Evolutionary conservation across 176 grass and related monocot species (phyloP).

Genomic region (Paspalum vaginatum): DNA sequence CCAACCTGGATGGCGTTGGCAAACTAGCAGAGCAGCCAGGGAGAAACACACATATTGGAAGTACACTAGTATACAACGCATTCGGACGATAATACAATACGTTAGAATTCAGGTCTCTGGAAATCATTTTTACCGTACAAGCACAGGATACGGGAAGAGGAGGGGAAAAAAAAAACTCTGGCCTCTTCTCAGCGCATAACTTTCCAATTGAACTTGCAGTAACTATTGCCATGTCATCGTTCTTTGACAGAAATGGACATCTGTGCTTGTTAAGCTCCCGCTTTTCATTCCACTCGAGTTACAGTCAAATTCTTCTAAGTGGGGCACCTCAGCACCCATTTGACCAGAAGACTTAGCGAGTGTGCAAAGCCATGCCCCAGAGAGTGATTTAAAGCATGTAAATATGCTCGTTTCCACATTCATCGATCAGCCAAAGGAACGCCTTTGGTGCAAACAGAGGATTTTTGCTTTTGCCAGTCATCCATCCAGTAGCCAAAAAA

Average conservation of each 20-base stretch:
- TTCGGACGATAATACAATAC: not conserved
- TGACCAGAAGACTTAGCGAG: slow-evolving; percentile 7
- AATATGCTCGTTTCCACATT: slow-evolving; percentile 35
- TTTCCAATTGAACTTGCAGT: slow-evolving; percentile 24
- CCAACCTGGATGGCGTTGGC: slow-evolving; percentile 15
- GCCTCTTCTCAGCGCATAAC: not conserved
- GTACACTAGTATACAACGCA: not conserved
- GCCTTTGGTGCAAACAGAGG: not conserved
- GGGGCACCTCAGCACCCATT: slow-evolving; percentile 1
- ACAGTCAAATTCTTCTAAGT: slow-evolving; percentile 33
- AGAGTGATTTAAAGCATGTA: slow-evolving; percentile 24
- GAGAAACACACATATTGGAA: not conserved
- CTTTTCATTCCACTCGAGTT: slow-evolving; percentile 40
- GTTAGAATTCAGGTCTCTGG: not conserved
- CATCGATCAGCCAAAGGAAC: slow-evolving; percentile 16
- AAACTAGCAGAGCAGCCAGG: slow-evolving; percentile 2
- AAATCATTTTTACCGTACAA: not conserved
- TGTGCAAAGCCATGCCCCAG: slow-evolving; percentile 21
- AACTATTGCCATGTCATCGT: slow-evolving; percentile 3
- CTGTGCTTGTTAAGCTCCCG: not conserved
- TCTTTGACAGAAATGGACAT: slow-evolving; percentile 38
- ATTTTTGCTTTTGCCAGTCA: not conserved
- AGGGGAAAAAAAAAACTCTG: not conserved
- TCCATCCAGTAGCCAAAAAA: not conserved
- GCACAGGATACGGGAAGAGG: not conserved